phyloP scores from a whole-genome alignment of 2,329 filamentous ascomycete genomes.

The Sclerotinia spermophila region DNA sequence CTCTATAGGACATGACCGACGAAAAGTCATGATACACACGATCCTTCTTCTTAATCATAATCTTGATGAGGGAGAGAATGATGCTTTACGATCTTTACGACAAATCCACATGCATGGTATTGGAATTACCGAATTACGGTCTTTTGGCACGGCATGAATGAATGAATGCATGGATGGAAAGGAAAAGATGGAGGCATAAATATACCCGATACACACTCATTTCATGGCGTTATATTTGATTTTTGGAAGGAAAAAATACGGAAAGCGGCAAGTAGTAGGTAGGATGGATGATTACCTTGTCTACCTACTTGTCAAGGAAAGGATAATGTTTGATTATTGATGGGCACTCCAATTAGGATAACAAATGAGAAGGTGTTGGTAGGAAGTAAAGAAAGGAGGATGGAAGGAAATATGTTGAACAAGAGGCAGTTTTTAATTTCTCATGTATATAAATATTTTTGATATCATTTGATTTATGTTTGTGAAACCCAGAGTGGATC shows the following conservation, averaged over 20 bases:
- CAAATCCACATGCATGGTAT: not conserved
- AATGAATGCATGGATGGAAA: not conserved
- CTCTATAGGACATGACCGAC: not conserved
- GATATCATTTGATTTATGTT: not conserved
- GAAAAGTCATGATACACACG: not conserved
- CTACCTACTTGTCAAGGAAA: not conserved
- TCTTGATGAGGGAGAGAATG: not conserved
- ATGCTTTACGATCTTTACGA: not conserved
- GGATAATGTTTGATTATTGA: conserved; percentile 13
- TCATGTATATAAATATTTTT: not conserved
- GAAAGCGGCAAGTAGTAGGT: not conserved
- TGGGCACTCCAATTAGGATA: not conserved
- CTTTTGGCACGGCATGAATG: not conserved
- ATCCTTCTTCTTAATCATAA: not conserved
- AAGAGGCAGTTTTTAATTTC: not conserved
- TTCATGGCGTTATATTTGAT: not conserved
- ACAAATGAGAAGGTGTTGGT: not conserved
- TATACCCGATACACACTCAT: not conserved
- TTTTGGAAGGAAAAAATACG: not conserved
- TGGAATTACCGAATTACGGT: not conserved
- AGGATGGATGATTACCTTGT: not conserved
- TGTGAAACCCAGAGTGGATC: not conserved
- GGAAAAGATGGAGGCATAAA: not conserved
- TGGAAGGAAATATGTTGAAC: not conserved
- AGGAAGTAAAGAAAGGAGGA: not conserved